Evolutionary conservation across 2,329 filamentous ascomycete genomes (phyloP), one percentile per base, ranked within the genome.

Genomic region (Annulohypoxylon truncatum): DNA sequence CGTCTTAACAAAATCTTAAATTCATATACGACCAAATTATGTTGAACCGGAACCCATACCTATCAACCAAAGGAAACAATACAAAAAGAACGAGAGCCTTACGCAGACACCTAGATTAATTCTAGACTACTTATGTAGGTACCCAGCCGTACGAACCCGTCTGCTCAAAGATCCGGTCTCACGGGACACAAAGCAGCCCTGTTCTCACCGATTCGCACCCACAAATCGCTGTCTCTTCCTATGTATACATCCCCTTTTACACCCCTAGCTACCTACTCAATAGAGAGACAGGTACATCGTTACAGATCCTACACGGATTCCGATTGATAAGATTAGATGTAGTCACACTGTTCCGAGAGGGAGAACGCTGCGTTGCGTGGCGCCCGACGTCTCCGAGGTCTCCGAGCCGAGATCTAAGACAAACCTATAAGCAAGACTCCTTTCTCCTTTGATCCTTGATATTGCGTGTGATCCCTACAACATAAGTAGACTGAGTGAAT

Each of bases 381-480:
- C 20, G 40, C 29, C 64, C 60, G 60, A 64, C 28, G 64, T 57
- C 7, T 60, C 64, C 60, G 64, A 67, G 51, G 60, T 64, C 64
- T 67, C 64, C 60, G 64, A 67, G 64, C 64, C 61, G 64, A 67
- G 56, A 53, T 10, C 22, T 24, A 42, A 13, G 33, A 40, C 9
- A 26, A n/a, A 8, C 18, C 31, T 22, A 48, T 47, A 35, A 29
- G 20, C 7, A 42, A 22, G 13, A 3, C 20, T 38, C 22, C 20
- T 52, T 42, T 15, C 29, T 31, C 29, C 48, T 15, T 22, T 31
- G n/a, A 28, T 33, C 40, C 9, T 22, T 5, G 35, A 38, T 38
- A 38, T 15, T 8, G 22, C 29, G 22, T 20, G 15, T 48, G 9
- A 48, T 44, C 1, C 26, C 52, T 33, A 61, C 28, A 10, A 22